Conservation (phyloP, 2,329 filamentous ascomycete genomes). For the Arthrobotrys sinensis region DNA sequence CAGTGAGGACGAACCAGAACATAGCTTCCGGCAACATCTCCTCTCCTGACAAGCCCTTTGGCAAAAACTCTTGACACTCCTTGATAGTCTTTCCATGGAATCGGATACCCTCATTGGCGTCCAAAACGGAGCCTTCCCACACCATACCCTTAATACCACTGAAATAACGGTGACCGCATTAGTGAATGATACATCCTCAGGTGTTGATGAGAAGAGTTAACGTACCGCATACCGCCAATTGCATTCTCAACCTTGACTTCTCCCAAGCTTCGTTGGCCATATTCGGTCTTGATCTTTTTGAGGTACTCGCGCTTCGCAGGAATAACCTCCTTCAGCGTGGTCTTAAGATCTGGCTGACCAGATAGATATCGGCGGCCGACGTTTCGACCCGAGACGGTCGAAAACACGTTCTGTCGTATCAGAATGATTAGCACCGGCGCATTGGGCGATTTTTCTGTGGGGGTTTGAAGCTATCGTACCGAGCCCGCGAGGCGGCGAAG, state of each 20-base stretch:
- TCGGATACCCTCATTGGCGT: constrained; percentile 95
- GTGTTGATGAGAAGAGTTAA: constrained; percentile 39
- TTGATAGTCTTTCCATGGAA: constrained; percentile 99
- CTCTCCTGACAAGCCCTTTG: constrained; percentile 90
- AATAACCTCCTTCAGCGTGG: constrained; percentile 85
- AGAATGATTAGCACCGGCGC: constrained; percentile 5
- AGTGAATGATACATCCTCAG: neutral
- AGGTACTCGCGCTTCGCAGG: constrained; percentile 93
- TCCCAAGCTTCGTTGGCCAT: constrained; percentile 85
- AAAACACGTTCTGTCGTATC: constrained; percentile 37
- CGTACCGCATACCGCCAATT: constrained; percentile 90
- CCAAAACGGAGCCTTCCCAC: constrained; percentile 97
- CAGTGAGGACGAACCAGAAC: constrained; percentile 98
- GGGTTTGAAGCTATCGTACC: constrained; percentile 26
- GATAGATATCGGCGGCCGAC: constrained; percentile 68
- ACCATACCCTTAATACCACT: constrained; percentile 95
- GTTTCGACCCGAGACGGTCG: constrained; percentile 19
- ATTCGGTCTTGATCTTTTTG: constrained; percentile 87
- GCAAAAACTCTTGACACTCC: constrained; percentile 93
- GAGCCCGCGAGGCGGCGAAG: constrained; percentile 38
- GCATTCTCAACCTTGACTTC: constrained; percentile 95
- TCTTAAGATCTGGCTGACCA: constrained; percentile 89
- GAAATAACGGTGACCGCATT: neutral
- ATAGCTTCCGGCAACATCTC: constrained; percentile 99
- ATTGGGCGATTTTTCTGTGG: neutral